Conservation (phyloP, 2,329 filamentous ascomycete species). For the Davidsoniella virescens region DNA sequence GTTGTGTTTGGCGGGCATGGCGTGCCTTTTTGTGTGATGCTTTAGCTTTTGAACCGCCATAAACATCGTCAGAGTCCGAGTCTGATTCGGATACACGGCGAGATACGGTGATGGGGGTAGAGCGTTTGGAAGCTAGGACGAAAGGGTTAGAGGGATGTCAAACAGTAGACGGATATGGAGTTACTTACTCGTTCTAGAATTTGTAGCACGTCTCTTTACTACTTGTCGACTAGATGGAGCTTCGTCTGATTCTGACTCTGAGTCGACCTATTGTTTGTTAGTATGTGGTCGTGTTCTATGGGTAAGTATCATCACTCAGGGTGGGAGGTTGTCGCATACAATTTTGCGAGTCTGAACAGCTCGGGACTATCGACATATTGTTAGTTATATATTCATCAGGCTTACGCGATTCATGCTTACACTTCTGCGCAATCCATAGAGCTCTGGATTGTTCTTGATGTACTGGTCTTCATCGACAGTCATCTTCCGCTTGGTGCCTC, state of each 20-base stretch:
- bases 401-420: slow-evolving; percentile 35
- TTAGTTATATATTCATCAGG: slow-evolving; percentile 4
- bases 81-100: slow-evolving; percentile 44
- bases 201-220: slow-evolving; percentile 54
- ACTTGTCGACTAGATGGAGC: slow-evolving; percentile 37
- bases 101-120: slow-evolving; percentile 28
- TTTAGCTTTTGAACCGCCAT: slow-evolving; percentile 59
- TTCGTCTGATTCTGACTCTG: slow-evolving; percentile 48
- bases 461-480: slow-evolving; percentile 59
- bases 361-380: slow-evolving; percentile 29
- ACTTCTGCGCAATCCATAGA: slow-evolving; percentile 88
- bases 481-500: slow-evolving; percentile 57
- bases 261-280: slow-evolving; percentile 28
- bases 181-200: slow-evolving; percentile 45
- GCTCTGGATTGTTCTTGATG: slow-evolving; percentile 79
- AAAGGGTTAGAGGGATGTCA: slow-evolving; percentile 3
- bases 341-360: slow-evolving; percentile 41
- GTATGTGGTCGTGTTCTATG: neutral
- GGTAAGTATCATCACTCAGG: neutral
- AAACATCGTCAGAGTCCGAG: slow-evolving; percentile 54
- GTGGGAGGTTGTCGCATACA: slow-evolving; percentile 21
- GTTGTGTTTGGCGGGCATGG: slow-evolving; percentile 51
- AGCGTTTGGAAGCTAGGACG: slow-evolving; percentile 40
- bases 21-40: slow-evolving; percentile 61
- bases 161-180: neutral